Conservation (phyloP, 805 yeast genomes). For the Teunomyces cretensis region DNA sequence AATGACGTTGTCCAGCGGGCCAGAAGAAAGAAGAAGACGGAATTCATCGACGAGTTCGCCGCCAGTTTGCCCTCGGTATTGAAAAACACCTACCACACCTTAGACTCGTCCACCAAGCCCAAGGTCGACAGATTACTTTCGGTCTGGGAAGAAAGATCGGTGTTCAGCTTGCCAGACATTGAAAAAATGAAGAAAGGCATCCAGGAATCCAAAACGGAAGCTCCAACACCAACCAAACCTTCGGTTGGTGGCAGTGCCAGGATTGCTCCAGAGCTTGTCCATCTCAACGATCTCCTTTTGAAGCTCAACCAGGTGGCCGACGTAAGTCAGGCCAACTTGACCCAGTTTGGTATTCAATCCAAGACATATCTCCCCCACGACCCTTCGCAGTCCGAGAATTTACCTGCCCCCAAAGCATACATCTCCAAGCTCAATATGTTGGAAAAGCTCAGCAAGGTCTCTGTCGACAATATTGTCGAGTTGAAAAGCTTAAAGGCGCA, state of each 20-base stretch:
- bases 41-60: conserved; percentile 59
- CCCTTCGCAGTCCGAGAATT: conserved; percentile 32
- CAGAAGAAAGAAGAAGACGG: conserved; percentile 57
- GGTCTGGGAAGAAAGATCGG: conserved; percentile 57
- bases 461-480: conserved; percentile 32
- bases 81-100: conserved; percentile 23
- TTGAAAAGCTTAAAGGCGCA: conserved; percentile 26
- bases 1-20: conserved; percentile 85
- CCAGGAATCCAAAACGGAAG: conserved; percentile 12
- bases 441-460: conserved; percentile 36
- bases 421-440: conserved; percentile 38
- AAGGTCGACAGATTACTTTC: conserved; percentile 51
- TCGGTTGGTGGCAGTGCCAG: background rate
- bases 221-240: background rate
- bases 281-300: conserved; percentile 29
- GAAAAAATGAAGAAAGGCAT: conserved; percentile 25
- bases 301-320: conserved; percentile 28
- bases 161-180: conserved; percentile 37
- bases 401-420: conserved; percentile 40
- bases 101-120: conserved; percentile 40
- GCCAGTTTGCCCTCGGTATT: conserved; percentile 46
- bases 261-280: conserved; percentile 32
- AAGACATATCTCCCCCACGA: conserved; percentile 35
- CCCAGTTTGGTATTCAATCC: conserved; percentile 40
- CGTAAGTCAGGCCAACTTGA: conserved; percentile 33